Evolutionary conservation across 2,329 filamentous ascomycete species (phyloP), one percentile per base, ranked within the genome.

Genomic region (Talaromyces islandicus): DNA sequence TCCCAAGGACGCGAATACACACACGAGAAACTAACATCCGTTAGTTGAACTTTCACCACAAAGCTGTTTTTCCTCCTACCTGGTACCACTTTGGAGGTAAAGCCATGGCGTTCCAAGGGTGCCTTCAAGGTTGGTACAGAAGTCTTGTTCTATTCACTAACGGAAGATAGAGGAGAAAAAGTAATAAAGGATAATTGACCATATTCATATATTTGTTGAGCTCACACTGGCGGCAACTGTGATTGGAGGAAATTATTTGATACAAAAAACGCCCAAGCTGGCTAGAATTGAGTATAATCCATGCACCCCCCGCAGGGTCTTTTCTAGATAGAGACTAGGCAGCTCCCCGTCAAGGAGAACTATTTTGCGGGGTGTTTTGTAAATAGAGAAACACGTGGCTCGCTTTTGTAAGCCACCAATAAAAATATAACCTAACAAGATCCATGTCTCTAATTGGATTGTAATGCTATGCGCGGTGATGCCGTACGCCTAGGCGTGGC

Each of bases 61-160:
- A 27, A 38, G 30, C 4, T 24, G 19, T 38, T 30, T 17, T 48
- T 41, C 7, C 2, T 54, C 73, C 56, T 73, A 79, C 78, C 75
- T 83, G 83, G 68, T 85, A 85, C 78, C 79, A 81, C 67, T 83
- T 81, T 27, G 83, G 83, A 64, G 81, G 79, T 58, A 85, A 71
- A 69, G 75, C 78, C 82, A 84, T 85, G 48, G 25, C 50, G 41
- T 38, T n/a, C 17, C 4, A n/a, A 14, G 14, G 6, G 7, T 3
- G 14, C 35, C n/a, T n/a, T 38, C 35, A 38, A n/a, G 17, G 1
- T n/a, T 25, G 1, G 19, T 12, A 14, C 12, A 19, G 19, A 24
- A 25, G 19, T 14, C 43, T 25, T 50, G 7, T 50, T 50, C 43
- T 50, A 50, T 50, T 50, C 19, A 11, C 19, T 38, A 7, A 38